phyloP scores from a whole-genome alignment of 352 stramenopile species.

The Globisporangium splendens region DNA sequence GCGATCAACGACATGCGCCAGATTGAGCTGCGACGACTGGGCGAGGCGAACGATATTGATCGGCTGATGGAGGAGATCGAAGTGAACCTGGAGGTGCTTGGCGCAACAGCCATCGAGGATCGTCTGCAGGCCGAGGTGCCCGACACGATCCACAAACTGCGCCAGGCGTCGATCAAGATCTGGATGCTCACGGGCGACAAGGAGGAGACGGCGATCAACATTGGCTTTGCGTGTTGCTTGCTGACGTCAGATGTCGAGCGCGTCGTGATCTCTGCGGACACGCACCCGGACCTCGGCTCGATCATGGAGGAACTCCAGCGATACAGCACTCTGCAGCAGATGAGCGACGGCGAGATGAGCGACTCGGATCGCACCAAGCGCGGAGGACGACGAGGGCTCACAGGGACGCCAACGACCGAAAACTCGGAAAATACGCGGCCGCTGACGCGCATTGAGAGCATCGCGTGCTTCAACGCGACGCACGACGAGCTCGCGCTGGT shows the following conservation, averaged over 20 bases:
- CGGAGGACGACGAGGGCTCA: conserved; percentile 5
- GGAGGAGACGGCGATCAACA: conserved; percentile 95
- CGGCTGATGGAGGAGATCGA: conserved; percentile 86
- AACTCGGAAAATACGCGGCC: conserved; percentile 22
- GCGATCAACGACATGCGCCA: conserved; percentile 86
- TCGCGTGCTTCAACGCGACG: conserved; percentile 38
- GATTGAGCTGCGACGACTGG: conserved; percentile 72
- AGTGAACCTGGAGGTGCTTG: conserved; percentile 81
- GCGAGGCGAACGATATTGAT: conserved; percentile 79
- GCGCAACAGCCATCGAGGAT: conserved; percentile 94
- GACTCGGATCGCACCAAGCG: conserved; percentile 1
- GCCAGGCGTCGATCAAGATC: conserved; percentile 91
- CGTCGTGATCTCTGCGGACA: conserved; percentile 76
- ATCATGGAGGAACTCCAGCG: conserved; percentile 63
- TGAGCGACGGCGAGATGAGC: conserved; percentile 1
- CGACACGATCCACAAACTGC: conserved; percentile 90
- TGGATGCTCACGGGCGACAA: conserved; percentile 96
- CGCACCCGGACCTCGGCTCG: conserved; percentile 56
- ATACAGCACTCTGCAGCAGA: conserved; percentile 27
- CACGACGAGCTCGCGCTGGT: conserved; percentile 57
- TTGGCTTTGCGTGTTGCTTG: conserved; percentile 91
- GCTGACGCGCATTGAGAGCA: conserved; percentile 66
- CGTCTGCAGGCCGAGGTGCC: conserved; percentile 90
- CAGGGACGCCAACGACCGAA: conserved; percentile 6
- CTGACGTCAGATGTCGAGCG: conserved; percentile 92